Percentiles rank a stretch among this genome's conserved stretches.
phyloP scores from a whole-genome alignment of 192 early-diverging fungal genomes.

The Haplosporangium gracile region DNA sequence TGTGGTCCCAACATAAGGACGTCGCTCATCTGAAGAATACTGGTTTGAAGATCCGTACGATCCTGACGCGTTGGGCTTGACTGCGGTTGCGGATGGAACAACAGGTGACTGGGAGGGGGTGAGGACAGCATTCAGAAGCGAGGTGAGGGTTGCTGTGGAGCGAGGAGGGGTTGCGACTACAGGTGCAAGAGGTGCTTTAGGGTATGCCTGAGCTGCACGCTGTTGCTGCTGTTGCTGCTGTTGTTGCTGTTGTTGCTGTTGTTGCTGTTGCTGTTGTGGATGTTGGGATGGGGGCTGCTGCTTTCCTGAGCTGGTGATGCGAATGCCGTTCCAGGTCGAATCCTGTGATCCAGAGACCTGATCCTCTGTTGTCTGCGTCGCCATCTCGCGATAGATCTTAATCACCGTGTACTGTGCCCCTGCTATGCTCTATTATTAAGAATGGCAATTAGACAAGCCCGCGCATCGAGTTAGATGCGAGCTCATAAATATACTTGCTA shows the following conservation, averaged over 20 bases:
- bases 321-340: constrained; percentile 28
- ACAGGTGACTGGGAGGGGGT: neutral
- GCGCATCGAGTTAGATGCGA: neutral
- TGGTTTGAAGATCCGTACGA: neutral
- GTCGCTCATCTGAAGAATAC: neutral
- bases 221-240: neutral
- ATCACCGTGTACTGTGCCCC: constrained; percentile 18
- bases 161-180: neutral
- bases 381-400: constrained; percentile 42
- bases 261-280: neutral
- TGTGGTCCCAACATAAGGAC: neutral
- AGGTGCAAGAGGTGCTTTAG: neutral
- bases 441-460: too few species aligned
- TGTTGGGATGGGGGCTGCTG: neutral
- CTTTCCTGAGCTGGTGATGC: neutral
- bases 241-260: neutral
- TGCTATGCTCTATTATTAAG: constrained; percentile 15
- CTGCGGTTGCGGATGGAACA: neutral
- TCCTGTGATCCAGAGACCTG: constrained; percentile 5
- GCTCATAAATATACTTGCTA: neutral
- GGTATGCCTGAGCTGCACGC: neutral
- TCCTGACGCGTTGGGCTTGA: neutral
- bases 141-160: neutral
- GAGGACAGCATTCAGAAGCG: neutral
- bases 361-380: constrained; percentile 52